Evolutionary conservation across 495 filamentous ascomycete genomes (phyloP), one percentile per base, ranked within the genome.

Genomic region (Lineolata rhizophorae): DNA sequence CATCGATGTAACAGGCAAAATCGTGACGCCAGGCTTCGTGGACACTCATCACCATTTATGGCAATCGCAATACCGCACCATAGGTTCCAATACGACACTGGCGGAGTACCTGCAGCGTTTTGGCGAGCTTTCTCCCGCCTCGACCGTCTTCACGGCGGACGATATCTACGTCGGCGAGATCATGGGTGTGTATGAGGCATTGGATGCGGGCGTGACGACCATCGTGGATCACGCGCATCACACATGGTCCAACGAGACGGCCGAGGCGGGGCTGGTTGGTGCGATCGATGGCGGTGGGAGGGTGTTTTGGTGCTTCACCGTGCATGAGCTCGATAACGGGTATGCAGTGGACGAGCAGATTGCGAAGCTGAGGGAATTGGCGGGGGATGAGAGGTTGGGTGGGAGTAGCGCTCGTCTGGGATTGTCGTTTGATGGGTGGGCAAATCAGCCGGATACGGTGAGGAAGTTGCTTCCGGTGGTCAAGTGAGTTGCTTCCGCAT

Each of bases 21-120:
- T 71, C 20, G 48, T 71, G 18, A 57, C 56, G 1, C 65, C 67
- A 1, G 67, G 67, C 0, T 70, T 71, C 43, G 46, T 70, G 25
- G 63, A 70, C 37, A 70, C 67, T 0, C 67, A 70, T 37, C 58
- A 62, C 17, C 65, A 71, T 50, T 46, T 64, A 5, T 72, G 62
- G 63, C 64, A 70, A 45, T 65, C 65, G 1, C 55, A 51, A 30
- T 38, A 64, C 11, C 62, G 54, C 32, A 50, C 51, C 0, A 36
- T 47, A 12, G 50, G 53, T 41, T 47, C 51, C 0, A 45, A 67
- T 38, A 32, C 56, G 2, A 34, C 46, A 10, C 32, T 65, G 3
- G 13, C 56, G 10, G 48, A 62, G 18, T 65, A 63, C 33, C 40
- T 62, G 30, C n/a, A n/a, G n/a, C n/a, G 30, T 43, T 0, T 9